Evolutionary conservation across 371 early-diverging fungal genomes (phyloP), one percentile per base, ranked within the genome.

Genomic region (Mortierella sp.): DNA sequence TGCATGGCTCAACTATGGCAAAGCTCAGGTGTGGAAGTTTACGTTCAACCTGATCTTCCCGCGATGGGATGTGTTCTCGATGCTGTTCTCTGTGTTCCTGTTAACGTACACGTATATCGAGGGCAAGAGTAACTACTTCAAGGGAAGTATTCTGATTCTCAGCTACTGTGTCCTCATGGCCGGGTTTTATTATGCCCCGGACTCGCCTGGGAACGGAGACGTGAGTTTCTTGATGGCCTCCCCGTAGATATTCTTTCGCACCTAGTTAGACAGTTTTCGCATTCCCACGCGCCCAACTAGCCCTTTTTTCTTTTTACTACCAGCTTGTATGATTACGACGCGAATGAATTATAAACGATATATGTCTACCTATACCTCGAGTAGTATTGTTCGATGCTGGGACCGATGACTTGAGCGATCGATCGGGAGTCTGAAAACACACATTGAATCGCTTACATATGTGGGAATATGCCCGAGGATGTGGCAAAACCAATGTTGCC

Each of bases 121-220:
- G 89, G 98, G 98, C 79, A 98, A 96, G 89, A 90, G 95, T 70
- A 98, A 98, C 84, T 98, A 98, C 90, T 98, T 98, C 82, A 97
- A 98, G 89, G 99, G 99, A 13, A 89, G 96, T n/a, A 97, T 99
- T 75, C 90, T 99, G 65, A 91, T 95, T 47, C 82, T 98, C 21
- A 95, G 95, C 50, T 99, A 99, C 89, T 82, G 89, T 21, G 94
- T 98, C 3, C 88, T 98, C 72, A 88, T 97, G 83, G 93, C 93
- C 5, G 95, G 95, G 3, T 97, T 96, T 88, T 93, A 90, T 70
- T 97, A 91, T 83, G 94, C 94, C 65, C 97, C 95, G 73, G 77
- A 50, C 0, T 80, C 87, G 16, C 87, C 87, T 10, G 78, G 78
- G 38, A 86, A 86, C 50, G 87, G 87, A 24, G 87, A 85, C 2